phyloP scores from a whole-genome alignment of 768 basidiomycete genomes.

The Naematelia aurantialba region DNA sequence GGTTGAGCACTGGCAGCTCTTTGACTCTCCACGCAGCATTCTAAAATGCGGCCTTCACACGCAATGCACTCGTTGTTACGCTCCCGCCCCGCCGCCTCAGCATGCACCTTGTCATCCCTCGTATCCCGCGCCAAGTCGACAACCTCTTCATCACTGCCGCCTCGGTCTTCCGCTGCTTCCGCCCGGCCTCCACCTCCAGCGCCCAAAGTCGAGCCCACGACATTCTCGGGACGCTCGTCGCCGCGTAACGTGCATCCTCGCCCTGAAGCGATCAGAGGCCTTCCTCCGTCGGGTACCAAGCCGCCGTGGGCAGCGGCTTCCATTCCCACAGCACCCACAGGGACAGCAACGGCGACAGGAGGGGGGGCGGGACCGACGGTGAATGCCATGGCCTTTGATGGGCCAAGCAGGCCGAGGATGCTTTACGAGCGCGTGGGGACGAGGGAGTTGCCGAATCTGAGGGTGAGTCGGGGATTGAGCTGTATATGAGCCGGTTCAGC shows the following conservation, averaged over 20 bases:
- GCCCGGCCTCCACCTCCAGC: neutral
- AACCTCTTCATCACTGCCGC: no score
- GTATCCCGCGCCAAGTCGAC: neutral
- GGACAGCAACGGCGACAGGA: neutral
- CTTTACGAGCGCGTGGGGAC: slow-evolving; percentile 40
- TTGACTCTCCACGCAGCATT: no score
- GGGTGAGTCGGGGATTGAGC: slow-evolving; percentile 37
- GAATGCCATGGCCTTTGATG: slow-evolving; percentile 32
- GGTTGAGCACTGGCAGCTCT: no score
- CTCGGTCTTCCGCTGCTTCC: no score
- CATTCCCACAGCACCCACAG: neutral
- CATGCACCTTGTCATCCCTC: neutral
- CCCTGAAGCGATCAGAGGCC: slow-evolving; percentile 30
- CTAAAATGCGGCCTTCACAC: neutral
- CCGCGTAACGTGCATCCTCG: slow-evolving; percentile 33
- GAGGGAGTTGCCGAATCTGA: slow-evolving; percentile 39
- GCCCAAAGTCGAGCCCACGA: slow-evolving; percentile 24
- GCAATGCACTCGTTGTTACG: no score
- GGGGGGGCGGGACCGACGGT: neutral
- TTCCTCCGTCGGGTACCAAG: slow-evolving; percentile 13
- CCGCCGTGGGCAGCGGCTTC: slow-evolving; percentile 11
- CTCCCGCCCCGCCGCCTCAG: neutral
- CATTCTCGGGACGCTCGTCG: slow-evolving; percentile 33
- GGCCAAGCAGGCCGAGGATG: slow-evolving; percentile 45
- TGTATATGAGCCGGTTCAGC: no score